phyloP scores from a whole-genome alignment of 2,329 filamentous ascomycete species.

The Aspergillus arachidicola region DNA sequence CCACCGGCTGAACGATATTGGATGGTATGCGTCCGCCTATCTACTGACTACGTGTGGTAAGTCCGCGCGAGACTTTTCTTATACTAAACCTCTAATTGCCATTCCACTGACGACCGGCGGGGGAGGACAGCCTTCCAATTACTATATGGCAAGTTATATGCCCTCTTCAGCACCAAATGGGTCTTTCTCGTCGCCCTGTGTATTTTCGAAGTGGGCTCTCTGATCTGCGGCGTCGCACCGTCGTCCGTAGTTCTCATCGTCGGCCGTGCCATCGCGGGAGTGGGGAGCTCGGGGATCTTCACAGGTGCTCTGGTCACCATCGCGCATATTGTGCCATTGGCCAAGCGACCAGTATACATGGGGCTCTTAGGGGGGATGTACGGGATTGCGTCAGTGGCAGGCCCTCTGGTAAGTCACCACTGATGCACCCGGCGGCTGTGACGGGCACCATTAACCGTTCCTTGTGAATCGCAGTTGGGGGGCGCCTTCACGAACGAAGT shows the following conservation, averaged over 20 bases:
- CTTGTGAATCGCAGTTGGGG: too few relatives aligned
- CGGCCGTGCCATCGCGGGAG: not conserved
- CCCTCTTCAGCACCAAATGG: not conserved
- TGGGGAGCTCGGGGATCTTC: too few relatives aligned
- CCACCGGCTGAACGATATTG: not conserved
- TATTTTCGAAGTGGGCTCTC: not conserved
- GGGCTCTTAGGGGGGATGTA: too few relatives aligned
- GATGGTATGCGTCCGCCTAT: not conserved
- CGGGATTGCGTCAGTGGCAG: too few relatives aligned
- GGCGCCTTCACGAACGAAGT: too few relatives aligned
- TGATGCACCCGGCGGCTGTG: too few relatives aligned
- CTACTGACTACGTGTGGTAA: not conserved
- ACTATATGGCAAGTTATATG: not conserved
- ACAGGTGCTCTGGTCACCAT: too few relatives aligned
- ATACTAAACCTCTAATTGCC: too few relatives aligned
- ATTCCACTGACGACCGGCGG: not conserved
- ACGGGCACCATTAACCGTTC: too few relatives aligned
- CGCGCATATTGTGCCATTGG: too few relatives aligned
- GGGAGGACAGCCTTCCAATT: not conserved
- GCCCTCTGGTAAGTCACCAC: too few relatives aligned
- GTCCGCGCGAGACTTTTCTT: not conserved
- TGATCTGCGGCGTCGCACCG: not conserved
- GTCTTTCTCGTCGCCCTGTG: not conserved
- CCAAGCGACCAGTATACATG: too few relatives aligned
- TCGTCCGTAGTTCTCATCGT: not conserved